These are phyloP conservation scores for Fusarium hostae DNA, from an alignment of 2,329 filamentous ascomycete genomes.

Conservation along the genomic window DNA sequence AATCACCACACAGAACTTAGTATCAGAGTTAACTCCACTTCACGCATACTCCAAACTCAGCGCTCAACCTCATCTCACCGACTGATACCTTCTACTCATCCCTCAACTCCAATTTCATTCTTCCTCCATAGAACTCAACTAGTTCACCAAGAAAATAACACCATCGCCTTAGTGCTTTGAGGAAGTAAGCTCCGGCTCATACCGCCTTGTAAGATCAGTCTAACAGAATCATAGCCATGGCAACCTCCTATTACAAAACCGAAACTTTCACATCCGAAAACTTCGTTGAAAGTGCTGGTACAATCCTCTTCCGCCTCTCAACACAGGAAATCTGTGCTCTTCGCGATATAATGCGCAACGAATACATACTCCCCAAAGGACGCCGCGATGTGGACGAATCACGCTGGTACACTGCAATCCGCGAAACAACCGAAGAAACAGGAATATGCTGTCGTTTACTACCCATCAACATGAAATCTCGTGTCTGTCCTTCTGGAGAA, in stretches of 20 bases:
- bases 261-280: background rate
- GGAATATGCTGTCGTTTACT: background rate
- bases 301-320: background rate
- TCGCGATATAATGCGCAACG: background rate
- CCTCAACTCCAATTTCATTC: too few species aligned
- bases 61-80: background rate
- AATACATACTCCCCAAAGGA: background rate
- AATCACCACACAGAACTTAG: too few species aligned
- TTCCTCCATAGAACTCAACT: fast-evolving
- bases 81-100: background rate
- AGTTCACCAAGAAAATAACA: fast-evolving
- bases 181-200: background rate
- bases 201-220: fast-evolving
- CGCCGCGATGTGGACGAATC: background rate
- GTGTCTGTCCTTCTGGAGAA: background rate
- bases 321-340: background rate
- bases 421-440: background rate
- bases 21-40: background rate
- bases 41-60: background rate
- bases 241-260: background rate
- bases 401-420: background rate
- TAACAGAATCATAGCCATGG: background rate
- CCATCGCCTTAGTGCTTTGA: fast-evolving
- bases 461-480: background rate
- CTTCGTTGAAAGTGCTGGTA: background rate